Conservation (phyloP, 306 rosid genomes). For the Urtica urens region DNA sequence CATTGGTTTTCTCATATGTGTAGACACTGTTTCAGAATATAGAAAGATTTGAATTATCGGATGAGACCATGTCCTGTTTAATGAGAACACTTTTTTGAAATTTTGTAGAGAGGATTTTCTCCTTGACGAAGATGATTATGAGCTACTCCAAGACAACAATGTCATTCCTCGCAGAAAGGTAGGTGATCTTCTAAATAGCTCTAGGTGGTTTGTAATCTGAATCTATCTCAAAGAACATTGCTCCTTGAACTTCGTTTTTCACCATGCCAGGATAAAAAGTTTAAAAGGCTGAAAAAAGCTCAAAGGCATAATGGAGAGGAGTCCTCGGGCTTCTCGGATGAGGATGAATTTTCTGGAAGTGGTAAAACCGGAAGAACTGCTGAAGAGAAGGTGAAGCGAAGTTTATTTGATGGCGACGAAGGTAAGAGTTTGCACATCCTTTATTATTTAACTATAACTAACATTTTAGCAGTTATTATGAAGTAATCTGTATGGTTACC, state of each 20-base stretch:
- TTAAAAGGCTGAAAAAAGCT: constrained; percentile 78
- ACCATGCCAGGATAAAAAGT: constrained; percentile 58
- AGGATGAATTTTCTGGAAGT: constrained; percentile 69
- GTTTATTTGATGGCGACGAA: constrained; percentile 85
- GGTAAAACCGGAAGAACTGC: constrained; percentile 88
- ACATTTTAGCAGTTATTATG: neutral
- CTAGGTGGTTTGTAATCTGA: neutral
- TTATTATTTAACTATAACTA: too few species aligned
- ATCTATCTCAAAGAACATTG: constrained; percentile 1
- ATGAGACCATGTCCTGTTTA: constrained; percentile 1
- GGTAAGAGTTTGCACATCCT: constrained; percentile 29
- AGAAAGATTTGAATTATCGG: neutral
- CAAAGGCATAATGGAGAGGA: constrained; percentile 57
- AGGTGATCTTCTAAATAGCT: constrained; percentile 10
- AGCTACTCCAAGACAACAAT: constrained; percentile 80
- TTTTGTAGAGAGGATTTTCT: constrained; percentile 68
- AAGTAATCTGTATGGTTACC: neutral
- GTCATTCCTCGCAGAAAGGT: constrained; percentile 89
- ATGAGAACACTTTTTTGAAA: constrained; percentile 9
- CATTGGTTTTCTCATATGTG: neutral
- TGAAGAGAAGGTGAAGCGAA: constrained; percentile 81
- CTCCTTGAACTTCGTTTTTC: neutral
- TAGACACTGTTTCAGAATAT: neutral
- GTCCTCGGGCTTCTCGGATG: constrained; percentile 66
- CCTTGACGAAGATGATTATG: constrained; percentile 96